phyloP scores from a whole-genome alignment of 2,329 filamentous ascomycete species.

The Xylaria sp. region DNA sequence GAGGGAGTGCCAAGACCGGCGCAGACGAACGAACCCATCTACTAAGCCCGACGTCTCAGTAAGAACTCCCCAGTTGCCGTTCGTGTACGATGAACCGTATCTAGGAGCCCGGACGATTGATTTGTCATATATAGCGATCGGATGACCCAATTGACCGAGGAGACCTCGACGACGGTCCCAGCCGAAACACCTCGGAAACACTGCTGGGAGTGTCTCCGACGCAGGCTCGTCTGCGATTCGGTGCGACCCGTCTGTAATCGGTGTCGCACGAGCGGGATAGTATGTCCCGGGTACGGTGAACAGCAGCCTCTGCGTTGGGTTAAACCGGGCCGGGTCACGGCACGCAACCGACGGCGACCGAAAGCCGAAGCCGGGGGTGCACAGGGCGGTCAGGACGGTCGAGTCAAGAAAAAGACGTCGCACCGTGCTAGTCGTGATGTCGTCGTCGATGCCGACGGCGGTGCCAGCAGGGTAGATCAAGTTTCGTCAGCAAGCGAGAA shows the following conservation, averaged over 20 bases:
- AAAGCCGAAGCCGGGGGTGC: constrained; percentile 1
- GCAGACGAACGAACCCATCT: not conserved
- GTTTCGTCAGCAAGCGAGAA: not conserved
- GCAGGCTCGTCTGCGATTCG: constrained; percentile 48
- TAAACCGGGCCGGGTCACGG: constrained; percentile 45
- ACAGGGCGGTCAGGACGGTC: not conserved
- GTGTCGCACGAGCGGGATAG: constrained; percentile 42
- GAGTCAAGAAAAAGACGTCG: not conserved
- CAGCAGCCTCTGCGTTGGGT: constrained; percentile 48
- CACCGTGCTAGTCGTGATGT: not conserved
- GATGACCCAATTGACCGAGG: constrained; percentile 9
- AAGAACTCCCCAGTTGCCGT: not conserved
- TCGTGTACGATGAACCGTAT: not conserved
- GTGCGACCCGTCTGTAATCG: constrained; percentile 45
- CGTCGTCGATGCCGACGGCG: not conserved
- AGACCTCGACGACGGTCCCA: not conserved
- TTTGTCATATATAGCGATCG: not conserved
- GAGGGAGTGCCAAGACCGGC: not conserved
- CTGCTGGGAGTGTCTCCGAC: constrained; percentile 52
- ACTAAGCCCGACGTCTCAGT: not conserved
- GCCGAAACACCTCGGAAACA: constrained; percentile 32
- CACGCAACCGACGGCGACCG: constrained; percentile 29
- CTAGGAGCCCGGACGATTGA: not conserved
- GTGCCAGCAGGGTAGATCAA: not conserved
- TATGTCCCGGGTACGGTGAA: constrained; percentile 49